Evolutionary conservation across 495 filamentous ascomycete species (phyloP), one percentile per base, ranked within the genome.

Genomic region (Lepidopterella palustris): DNA sequence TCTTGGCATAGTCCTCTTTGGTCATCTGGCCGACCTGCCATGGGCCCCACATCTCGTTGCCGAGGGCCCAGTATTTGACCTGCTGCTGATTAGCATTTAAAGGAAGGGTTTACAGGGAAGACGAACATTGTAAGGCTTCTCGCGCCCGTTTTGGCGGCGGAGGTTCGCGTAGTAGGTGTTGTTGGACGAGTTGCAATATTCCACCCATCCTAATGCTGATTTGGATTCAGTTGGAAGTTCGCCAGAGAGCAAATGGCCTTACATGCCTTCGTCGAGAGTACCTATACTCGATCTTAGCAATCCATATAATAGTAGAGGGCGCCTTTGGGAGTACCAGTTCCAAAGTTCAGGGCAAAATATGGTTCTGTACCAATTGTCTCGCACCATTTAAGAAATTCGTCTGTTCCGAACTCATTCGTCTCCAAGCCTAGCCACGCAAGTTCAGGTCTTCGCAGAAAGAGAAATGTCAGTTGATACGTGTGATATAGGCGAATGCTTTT

Each of bases 361-460:
- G 88, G 87, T 73, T 90, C 82, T 0, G 85, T 83, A 6, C 80
- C 80, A 20, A 90, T 77, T 3, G 79, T 73, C 60, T 83, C 79
- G 42, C 87, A 87, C 88, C 88, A 92, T 49, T 82, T 79, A 78
- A 92, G 78, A 72, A 92, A 92, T 74, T 90, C 88, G 71, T 92
- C 87, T 4, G 87, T 92, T 31, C 87, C 88, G 65, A 92, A 89
- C 58, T 84, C 75, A 71, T 92, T 90, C 1, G 78, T 81, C 75
- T 92, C 88, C 3, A 79, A 77, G 28, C 86, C 87, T 20, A 85
- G 71, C 87, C 87, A 90, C 6, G 88, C 87, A 28, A 90, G 77
- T 68, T 90, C 87, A 0, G 85, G 87, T 62, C 87, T 76, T 10
- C 11, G n/a, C n/a, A n/a, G n/a, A n/a, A n/a, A n/a, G n/a, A n/a